phyloP scores from a whole-genome alignment of 2,329 filamentous ascomycete genomes.

The Macrophomina pseudophaseolina region DNA sequence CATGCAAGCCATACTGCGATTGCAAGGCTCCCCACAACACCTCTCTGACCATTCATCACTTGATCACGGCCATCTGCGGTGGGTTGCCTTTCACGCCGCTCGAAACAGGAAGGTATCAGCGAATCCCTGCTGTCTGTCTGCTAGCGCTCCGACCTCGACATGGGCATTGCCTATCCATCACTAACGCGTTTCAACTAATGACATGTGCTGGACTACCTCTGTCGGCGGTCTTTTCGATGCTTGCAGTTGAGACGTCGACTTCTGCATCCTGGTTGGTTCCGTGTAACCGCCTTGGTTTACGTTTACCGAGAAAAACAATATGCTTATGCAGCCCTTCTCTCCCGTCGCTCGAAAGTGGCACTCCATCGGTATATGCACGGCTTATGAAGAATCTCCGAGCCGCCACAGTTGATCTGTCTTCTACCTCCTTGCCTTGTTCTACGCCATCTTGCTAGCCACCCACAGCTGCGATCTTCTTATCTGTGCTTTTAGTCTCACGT shows the following conservation, averaged over 20 bases:
- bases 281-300: neutral
- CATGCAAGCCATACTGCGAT: conserved; percentile 5
- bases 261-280: neutral
- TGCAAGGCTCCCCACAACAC: neutral
- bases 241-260: neutral
- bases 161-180: neutral
- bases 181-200: neutral
- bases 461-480: neutral
- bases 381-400: conserved; percentile 2
- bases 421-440: neutral
- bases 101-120: conserved; percentile 17
- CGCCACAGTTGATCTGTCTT: neutral
- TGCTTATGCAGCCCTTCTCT: neutral
- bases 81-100: neutral
- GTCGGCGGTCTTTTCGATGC: neutral
- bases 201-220: conserved; percentile 1
- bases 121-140: neutral
- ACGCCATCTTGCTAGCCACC: neutral
- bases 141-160: conserved; percentile 10
- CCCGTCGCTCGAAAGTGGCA: neutral
- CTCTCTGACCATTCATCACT: neutral
- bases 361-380: neutral
- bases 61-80: neutral
- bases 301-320: neutral
- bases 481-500: neutral